Evolutionary conservation across 306 rosid species (phyloP), one percentile per base, ranked within the genome.

Genomic region (Quercus dentata): DNA sequence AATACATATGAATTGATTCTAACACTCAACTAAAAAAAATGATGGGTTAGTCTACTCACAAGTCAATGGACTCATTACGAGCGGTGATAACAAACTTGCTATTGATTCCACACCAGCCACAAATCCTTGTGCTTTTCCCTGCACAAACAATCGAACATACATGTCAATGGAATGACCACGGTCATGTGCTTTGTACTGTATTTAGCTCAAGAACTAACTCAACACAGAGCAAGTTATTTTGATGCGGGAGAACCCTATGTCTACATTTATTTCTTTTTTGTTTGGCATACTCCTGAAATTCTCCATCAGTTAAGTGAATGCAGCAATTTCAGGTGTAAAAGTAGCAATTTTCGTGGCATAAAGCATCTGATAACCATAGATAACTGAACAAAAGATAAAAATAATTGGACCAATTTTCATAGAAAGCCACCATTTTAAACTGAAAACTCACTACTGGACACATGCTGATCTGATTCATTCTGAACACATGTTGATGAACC

Each of bases 71-170:
- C 94, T 93, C 92, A 91, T 93, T 6, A 74, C 92, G 74, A 93
- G 76, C 31, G 94, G 98, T 30, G 98, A 91, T 71, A 91, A 77
- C 71, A 93, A 79, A 85, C 88, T 88, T 69, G 94, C 88, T 78
- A 93, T 80, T 8, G 94, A 84, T 80, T 93, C 92, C 58, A 92
- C 81, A 12, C 98, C 98, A 10, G 97, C 98, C 69, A 93, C 80
- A 80, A 93, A 93, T 41, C 94, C 94, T 75, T 91, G 98, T 69
- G 86, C 92, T 77, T 89, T 93, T 69, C 97, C 98, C 94, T 90
- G 80, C 46, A 64, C 52, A 41, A 65, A 28, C 17, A 56, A 23
- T 1, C 33, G 20, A 73, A 59, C 19, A 5, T 38, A 41, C 18
- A 41, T 56, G 4, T 25, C 13, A 18, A 56, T 12, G n/a, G 63